Conservation (phyloP, 768 basidiomycete species). For the Naematelia encephala region DNA sequence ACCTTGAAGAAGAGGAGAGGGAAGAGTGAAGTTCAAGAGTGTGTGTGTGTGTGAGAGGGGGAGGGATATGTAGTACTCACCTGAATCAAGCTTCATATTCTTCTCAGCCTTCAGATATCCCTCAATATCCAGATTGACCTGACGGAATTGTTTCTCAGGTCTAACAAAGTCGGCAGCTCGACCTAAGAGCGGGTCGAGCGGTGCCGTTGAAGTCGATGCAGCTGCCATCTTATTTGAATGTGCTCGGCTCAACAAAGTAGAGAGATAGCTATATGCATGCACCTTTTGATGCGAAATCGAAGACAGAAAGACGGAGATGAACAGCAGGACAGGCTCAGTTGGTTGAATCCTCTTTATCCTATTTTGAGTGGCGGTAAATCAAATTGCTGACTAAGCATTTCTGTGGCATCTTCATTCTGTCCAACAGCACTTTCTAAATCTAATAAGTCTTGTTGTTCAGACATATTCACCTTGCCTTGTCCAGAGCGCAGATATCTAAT, state of each 20-base stretch:
- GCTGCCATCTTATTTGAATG: constrained; percentile 31
- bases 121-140: constrained; percentile 83
- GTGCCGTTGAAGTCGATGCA: constrained; percentile 15
- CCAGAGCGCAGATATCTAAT: too few relatives aligned
- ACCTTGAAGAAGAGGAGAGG: not conserved
- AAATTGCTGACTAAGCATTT: not conserved
- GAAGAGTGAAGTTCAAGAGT: not conserved
- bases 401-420: too few relatives aligned
- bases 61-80: constrained; percentile 54
- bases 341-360: too few relatives aligned
- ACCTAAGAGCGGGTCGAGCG: constrained; percentile 25
- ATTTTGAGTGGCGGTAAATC: not conserved
- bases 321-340: too few relatives aligned
- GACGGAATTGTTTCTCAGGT: constrained; percentile 76
- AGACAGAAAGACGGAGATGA: not conserved
- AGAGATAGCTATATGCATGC: too few relatives aligned
- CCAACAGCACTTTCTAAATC: constrained; percentile 30
- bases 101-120: constrained; percentile 74
- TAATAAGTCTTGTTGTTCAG: constrained; percentile 22
- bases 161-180: constrained; percentile 58
- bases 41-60: constrained; percentile 4
- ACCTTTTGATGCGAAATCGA: not conserved
- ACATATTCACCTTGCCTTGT: constrained; percentile 1
- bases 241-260: too few relatives aligned
- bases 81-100: constrained; percentile 86